Evolutionary conservation across 768 basidiomycete species (phyloP).

Genomic region (Phanerodontia chrysosporium): DNA sequence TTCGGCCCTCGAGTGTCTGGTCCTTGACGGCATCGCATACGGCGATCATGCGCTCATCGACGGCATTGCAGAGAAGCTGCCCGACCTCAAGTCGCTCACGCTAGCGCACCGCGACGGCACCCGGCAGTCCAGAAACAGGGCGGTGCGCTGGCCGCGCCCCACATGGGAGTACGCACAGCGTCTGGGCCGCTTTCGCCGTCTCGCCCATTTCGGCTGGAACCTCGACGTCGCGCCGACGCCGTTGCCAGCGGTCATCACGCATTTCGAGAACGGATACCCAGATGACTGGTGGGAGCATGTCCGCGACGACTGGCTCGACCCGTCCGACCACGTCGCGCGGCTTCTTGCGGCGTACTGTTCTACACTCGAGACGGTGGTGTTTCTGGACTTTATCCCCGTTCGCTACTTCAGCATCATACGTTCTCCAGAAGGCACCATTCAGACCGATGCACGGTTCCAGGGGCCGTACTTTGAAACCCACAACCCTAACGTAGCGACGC

Average conservation of each 20-base stretch:
- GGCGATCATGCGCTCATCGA: not conserved
- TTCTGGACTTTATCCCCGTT: not conserved
- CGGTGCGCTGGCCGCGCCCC: not conserved
- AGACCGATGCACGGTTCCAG: not conserved
- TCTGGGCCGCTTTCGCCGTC: not conserved
- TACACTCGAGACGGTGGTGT: not conserved
- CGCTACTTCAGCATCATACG: not conserved
- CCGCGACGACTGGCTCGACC: not conserved
- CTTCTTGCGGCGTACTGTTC: not conserved
- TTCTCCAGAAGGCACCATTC: not conserved
- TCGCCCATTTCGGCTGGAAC: constrained; percentile 4
- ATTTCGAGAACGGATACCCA: not conserved
- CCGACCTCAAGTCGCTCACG: not conserved
- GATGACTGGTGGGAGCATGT: not conserved
- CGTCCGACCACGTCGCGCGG: not conserved
- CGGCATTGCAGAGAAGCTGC: not conserved
- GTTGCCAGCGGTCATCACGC: not conserved
- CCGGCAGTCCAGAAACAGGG: not conserved
- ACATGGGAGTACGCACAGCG: constrained; percentile 6
- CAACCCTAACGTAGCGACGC: no score
- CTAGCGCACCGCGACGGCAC: not conserved
- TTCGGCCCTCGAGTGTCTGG: not conserved
- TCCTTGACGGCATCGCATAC: not conserved
- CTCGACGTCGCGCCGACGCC: not conserved
- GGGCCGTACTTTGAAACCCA: no score